Evolutionary conservation across 2,329 filamentous ascomycete species (phyloP).

Genomic region (Neofusicoccum kwambonambiense): DNA sequence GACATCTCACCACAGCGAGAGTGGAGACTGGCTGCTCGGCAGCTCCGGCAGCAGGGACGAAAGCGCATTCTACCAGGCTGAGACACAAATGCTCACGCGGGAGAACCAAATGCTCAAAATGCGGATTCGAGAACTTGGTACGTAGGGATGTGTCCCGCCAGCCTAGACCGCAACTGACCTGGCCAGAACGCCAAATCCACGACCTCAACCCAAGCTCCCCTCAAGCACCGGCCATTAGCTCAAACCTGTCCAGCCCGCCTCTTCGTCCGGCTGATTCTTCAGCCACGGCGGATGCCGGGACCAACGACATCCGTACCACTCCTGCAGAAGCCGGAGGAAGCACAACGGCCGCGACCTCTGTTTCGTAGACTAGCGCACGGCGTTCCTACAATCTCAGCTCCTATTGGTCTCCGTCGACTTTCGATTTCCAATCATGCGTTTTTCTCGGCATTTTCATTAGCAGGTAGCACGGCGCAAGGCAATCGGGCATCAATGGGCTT

Average conservation of each 20-base stretch:
- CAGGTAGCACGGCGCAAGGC: slow-evolving; percentile 3
- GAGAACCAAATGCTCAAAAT: slow-evolving; percentile 82
- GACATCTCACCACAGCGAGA: slow-evolving; percentile 58
- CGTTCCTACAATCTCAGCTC: not conserved
- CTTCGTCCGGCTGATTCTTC: slow-evolving; percentile 15
- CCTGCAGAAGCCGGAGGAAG: slow-evolving; percentile 8
- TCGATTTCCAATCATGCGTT: not conserved
- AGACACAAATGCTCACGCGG: slow-evolving; percentile 72
- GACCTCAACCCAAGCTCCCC: slow-evolving; percentile 33
- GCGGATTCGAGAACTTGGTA: slow-evolving; percentile 71
- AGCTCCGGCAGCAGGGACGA: slow-evolving; percentile 60
- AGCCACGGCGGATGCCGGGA: not conserved
- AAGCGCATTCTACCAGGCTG: slow-evolving; percentile 76
- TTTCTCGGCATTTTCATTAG: slow-evolving; percentile 4
- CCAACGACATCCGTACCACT: not conserved
- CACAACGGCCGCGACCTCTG: not conserved
- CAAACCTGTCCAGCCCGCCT: slow-evolving; percentile 27
- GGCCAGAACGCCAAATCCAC: slow-evolving; percentile 34
- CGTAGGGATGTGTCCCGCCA: slow-evolving; percentile 24
- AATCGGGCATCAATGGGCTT: not conserved
- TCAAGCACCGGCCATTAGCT: slow-evolving; percentile 31
- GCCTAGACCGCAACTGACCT: not conserved
- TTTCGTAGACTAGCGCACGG: not conserved
- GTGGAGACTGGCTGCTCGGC: slow-evolving; percentile 61
- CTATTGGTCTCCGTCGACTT: not conserved